Evolutionary conservation across 345 rosid species (phyloP).

Genomic region (Physaria fendleri): DNA sequence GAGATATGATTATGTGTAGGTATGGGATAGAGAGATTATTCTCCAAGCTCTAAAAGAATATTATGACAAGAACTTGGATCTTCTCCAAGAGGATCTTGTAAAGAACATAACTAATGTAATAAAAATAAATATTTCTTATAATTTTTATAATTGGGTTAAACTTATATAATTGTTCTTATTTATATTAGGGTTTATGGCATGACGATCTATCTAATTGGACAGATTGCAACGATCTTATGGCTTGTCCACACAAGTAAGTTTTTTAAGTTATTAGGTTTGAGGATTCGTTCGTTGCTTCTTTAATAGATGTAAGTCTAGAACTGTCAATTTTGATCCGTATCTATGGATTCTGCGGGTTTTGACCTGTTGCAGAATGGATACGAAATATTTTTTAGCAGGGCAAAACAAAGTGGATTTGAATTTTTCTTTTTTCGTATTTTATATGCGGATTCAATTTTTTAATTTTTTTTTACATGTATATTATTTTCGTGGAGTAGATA

Average conservation of each 20-base stretch:
- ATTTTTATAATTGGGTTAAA: too few species aligned
- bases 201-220: constrained; percentile 70
- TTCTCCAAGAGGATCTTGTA: constrained; percentile 58
- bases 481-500: too few species aligned
- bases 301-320: too few species aligned
- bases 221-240: constrained; percentile 56
- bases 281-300: background rate
- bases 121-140: too few species aligned
- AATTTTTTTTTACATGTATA: too few species aligned
- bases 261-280: background rate
- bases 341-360: too few species aligned
- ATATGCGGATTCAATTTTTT: too few species aligned
- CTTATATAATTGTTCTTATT: background rate
- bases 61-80: constrained; percentile 65
- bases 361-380: too few species aligned
- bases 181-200: constrained; percentile 65
- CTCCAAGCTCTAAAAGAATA: constrained; percentile 65
- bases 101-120: constrained; percentile 72
- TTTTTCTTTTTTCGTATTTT: too few species aligned
- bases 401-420: too few species aligned
- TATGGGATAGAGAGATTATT: constrained; percentile 92
- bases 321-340: too few species aligned
- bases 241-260: constrained; percentile 64
- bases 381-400: too few species aligned
- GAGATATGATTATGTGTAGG: constrained; percentile 36